Evolutionary conservation across 441 rosid genomes (phyloP).

Genomic region (Arabidopsis lyrata): DNA sequence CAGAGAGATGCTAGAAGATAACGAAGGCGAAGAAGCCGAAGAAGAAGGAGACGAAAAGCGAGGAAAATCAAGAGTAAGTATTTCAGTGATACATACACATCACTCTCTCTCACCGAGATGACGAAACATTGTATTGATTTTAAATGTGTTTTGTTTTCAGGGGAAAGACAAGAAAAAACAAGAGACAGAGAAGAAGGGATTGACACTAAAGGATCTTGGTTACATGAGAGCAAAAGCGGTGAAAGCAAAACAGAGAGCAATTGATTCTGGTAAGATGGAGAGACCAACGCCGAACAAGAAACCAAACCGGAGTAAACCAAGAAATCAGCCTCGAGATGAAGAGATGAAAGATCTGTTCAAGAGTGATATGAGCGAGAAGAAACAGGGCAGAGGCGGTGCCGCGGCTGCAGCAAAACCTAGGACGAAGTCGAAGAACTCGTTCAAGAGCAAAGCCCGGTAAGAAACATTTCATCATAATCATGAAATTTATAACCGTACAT

Average conservation of each 20-base stretch:
- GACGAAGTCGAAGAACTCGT: conserved; percentile 70
- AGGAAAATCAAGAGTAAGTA: conserved; percentile 49
- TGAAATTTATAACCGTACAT: neutral
- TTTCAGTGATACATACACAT: conserved; percentile 13
- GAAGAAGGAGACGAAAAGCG: conserved; percentile 56
- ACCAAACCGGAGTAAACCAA: conserved; percentile 55
- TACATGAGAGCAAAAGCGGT: conserved; percentile 93
- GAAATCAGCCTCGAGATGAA: conserved; percentile 67
- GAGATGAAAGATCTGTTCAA: conserved; percentile 91
- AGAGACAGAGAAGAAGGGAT: conserved; percentile 68
- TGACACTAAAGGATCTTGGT: conserved; percentile 80
- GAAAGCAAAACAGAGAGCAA: conserved; percentile 80
- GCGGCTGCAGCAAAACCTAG: conserved; percentile 49
- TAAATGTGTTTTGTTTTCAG: conserved; percentile 38
- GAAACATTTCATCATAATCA: conserved; percentile 17
- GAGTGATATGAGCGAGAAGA: conserved; percentile 86
- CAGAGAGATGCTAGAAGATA: conserved; percentile 93
- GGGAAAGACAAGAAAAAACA: conserved; percentile 61
- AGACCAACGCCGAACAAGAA: conserved; percentile 56
- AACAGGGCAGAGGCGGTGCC: conserved; percentile 59
- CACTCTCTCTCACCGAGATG: neutral
- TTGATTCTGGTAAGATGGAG: conserved; percentile 73
- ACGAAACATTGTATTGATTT: conserved; percentile 21
- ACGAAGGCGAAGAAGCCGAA: conserved; percentile 58
- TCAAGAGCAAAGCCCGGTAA: conserved; percentile 97